Conservation (phyloP, 1,139 yeast genomes). For the Blastobotrys serpentis region DNA sequence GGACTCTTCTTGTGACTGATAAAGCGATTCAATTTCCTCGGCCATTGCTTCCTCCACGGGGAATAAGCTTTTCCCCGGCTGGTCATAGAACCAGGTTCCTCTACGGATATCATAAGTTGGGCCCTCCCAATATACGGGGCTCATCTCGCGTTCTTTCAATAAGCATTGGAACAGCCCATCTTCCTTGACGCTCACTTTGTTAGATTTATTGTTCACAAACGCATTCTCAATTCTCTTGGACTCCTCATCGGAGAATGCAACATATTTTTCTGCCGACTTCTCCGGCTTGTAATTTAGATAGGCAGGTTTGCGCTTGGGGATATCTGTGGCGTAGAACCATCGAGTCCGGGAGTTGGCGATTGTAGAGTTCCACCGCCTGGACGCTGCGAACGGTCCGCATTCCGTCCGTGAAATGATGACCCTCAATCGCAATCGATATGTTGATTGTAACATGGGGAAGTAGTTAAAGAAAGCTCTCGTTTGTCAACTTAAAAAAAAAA, state of each 20-base stretch:
- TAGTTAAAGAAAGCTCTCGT: too few relatives aligned
- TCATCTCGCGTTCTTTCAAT: constrained; percentile 50
- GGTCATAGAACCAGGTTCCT: constrained; percentile 76
- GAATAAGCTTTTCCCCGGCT: constrained; percentile 41
- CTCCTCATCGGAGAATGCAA: constrained; percentile 68
- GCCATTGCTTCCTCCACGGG: constrained; percentile 60
- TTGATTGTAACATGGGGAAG: too few relatives aligned
- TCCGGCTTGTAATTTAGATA: constrained; percentile 46
- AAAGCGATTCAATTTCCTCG: constrained; percentile 59
- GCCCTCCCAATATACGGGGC: constrained; percentile 88
- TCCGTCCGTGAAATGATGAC: neutral
- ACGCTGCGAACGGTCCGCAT: neutral
- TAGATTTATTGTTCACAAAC: constrained; percentile 34
- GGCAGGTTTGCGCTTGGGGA: constrained; percentile 66
- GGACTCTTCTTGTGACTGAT: constrained; percentile 33
- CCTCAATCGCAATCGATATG: neutral
- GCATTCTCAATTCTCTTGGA: constrained; percentile 57
- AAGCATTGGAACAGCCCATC: constrained; percentile 78
- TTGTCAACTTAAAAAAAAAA: too few relatives aligned
- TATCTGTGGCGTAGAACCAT: constrained; percentile 86
- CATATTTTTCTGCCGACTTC: constrained; percentile 51
- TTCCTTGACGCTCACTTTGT: constrained; percentile 65
- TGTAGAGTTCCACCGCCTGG: neutral
- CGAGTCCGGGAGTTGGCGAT: constrained; percentile 15
- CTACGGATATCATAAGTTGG: constrained; percentile 80